Evolutionary conservation across 768 basidiomycete species (phyloP).

Genomic region (Asterophora lycoperdoides): DNA sequence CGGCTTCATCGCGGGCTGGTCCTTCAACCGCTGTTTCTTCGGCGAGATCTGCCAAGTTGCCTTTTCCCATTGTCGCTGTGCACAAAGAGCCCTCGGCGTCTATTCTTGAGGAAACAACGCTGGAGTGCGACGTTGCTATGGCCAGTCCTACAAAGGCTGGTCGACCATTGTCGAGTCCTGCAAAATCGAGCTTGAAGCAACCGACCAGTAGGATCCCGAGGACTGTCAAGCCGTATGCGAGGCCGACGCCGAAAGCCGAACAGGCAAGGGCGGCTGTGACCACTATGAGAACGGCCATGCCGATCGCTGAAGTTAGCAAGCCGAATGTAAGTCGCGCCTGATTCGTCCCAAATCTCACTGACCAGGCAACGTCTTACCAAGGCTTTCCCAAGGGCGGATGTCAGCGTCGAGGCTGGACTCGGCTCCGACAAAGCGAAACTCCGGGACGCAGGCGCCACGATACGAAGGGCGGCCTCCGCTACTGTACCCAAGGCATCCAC

Average conservation of each 20-base stretch:
- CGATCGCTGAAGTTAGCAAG: constrained; percentile 16
- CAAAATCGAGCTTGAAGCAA: constrained; percentile 48
- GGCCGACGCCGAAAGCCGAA: constrained; percentile 24
- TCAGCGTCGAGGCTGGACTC: neutral
- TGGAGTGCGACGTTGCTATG: neutral
- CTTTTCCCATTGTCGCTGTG: constrained; percentile 31
- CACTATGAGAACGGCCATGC: constrained; percentile 17
- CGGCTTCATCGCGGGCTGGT: neutral
- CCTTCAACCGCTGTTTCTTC: constrained; percentile 3
- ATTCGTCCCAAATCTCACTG: neutral
- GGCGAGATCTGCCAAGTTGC: constrained; percentile 20
- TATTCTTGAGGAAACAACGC: constrained; percentile 31
- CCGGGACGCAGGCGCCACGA: neutral
- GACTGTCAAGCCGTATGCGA: constrained; percentile 56
- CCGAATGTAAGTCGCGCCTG: constrained; percentile 8
- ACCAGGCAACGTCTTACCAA: neutral
- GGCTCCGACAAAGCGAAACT: neutral
- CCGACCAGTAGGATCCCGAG: constrained; percentile 58
- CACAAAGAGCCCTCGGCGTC: constrained; percentile 15
- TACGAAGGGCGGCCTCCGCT: neutral
- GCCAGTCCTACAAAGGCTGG: constrained; percentile 17
- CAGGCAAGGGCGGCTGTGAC: constrained; percentile 10
- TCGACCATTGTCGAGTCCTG: constrained; percentile 24
- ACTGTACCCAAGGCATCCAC: constrained; percentile 2
- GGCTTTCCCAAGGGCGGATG: neutral